phyloP scores from a whole-genome alignment of 148 eudicot genomes.

The Rhododendron williamsianum region DNA sequence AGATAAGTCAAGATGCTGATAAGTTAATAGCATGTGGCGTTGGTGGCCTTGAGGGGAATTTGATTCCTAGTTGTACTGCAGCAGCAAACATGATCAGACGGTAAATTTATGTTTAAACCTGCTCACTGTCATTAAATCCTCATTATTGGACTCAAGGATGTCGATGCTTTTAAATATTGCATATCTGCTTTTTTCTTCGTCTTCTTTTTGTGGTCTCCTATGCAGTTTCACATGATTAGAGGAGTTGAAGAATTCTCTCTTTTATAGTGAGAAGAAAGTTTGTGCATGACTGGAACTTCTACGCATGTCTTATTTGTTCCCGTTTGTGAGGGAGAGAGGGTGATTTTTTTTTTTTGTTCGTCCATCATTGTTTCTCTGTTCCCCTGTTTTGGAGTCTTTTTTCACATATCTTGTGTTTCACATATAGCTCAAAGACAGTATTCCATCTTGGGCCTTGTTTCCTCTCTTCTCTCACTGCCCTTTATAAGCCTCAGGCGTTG shows the following conservation, averaged over 20 bases:
- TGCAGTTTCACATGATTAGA: neutral
- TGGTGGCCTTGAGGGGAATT: constrained; percentile 32
- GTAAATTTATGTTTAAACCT: neutral
- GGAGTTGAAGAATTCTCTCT: neutral
- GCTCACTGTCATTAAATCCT: neutral
- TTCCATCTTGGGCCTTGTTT: neutral
- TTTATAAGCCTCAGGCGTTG: neutral
- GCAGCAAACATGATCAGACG: constrained; percentile 15
- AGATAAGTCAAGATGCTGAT: constrained; percentile 22
- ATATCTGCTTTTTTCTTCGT: neutral
- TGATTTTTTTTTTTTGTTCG: too few relatives aligned
- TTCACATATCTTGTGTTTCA: too few relatives aligned
- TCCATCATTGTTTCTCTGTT: too few relatives aligned
- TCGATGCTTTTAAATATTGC: neutral
- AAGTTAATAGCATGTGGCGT: constrained; percentile 29
- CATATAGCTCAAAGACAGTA: too few relatives aligned
- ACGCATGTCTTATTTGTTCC: neutral
- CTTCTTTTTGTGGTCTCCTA: neutral
- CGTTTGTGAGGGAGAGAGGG: neutral
- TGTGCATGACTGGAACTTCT: neutral
- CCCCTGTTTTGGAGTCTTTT: too few relatives aligned
- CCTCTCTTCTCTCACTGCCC: neutral
- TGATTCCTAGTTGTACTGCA: constrained; percentile 18
- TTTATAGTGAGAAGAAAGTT: neutral
- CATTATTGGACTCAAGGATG: neutral